Conservation (phyloP, 139 green algal species). For the Edaphochlamys debaryana region DNA sequence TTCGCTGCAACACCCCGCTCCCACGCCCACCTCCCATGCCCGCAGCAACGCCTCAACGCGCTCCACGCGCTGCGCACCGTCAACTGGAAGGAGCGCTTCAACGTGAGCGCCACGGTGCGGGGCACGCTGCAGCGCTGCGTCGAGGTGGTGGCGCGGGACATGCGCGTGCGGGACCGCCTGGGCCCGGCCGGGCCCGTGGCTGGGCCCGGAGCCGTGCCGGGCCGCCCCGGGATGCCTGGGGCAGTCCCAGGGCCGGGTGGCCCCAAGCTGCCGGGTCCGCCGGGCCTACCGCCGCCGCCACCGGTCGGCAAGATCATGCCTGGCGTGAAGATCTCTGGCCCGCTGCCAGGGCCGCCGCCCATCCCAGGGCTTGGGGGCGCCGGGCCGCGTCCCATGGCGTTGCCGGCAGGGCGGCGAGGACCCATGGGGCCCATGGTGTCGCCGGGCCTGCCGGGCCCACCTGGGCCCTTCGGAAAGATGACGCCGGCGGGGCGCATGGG, state of each 20-base stretch:
- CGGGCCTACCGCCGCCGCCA: neutral
- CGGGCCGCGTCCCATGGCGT: neutral
- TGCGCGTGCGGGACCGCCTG: neutral
- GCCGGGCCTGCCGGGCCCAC: too few species aligned
- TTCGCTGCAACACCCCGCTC: too few species aligned
- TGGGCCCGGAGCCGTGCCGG: too few species aligned
- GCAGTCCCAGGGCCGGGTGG: too few species aligned
- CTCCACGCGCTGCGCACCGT: neutral
- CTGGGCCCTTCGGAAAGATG: neutral
- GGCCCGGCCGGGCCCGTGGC: too few species aligned
- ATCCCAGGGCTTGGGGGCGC: neutral
- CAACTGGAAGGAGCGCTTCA: conserved; percentile 43
- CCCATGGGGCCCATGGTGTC: neutral
- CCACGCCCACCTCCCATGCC: too few species aligned
- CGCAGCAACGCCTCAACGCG: conserved; percentile 26
- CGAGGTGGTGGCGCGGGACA: conserved; percentile 33
- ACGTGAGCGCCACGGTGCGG: conserved; percentile 30
- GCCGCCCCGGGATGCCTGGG: too few species aligned
- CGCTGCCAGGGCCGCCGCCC: neutral
- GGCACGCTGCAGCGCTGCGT: conserved; percentile 14
- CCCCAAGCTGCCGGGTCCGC: too few species aligned
- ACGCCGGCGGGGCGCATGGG: neutral
- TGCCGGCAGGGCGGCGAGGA: too few species aligned
- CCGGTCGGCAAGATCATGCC: neutral
- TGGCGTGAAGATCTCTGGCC: too few species aligned